Percentiles rank a stretch among this genome's conserved stretches.
Conservation (phyloP, 73 alveolate genomes). For the Breviolum minutum region DNA sequence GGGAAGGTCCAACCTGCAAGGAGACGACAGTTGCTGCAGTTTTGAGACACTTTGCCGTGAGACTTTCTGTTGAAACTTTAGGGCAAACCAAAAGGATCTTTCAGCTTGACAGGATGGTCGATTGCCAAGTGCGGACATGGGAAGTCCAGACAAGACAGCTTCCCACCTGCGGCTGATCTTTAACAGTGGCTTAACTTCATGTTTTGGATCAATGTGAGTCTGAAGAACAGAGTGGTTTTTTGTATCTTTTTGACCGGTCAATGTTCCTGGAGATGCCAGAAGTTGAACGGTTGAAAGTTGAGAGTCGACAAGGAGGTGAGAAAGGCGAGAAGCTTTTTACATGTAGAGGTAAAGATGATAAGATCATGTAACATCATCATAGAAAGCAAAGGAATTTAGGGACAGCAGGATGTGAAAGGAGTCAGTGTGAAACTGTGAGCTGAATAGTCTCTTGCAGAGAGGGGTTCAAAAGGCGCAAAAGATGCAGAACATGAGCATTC, state of each 20-base stretch:
- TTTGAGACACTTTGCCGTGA: neutral
- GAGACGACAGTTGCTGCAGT: neutral
- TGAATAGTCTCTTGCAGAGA: neutral
- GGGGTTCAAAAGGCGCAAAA: neutral
- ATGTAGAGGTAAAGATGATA: too few relatives aligned
- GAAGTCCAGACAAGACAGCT: conserved; percentile 94
- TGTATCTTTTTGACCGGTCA: too few relatives aligned
- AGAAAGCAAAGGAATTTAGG: neutral
- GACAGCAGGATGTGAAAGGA: neutral
- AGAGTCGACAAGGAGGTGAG: too few relatives aligned
- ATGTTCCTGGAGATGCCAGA: neutral
- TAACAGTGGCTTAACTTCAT: conserved; percentile 34
- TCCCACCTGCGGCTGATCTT: conserved; percentile 83
- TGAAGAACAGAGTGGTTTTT: too few relatives aligned
- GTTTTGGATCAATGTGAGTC: neutral
- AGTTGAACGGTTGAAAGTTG: neutral
- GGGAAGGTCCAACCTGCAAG: conserved; percentile 95
- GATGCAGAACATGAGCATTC: too few relatives aligned
- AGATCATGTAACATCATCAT: too few relatives aligned
- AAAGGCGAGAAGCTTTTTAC: too few relatives aligned
- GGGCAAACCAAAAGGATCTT: neutral
- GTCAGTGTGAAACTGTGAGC: neutral
- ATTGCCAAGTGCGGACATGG: conserved; percentile 95
- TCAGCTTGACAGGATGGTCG: conserved; percentile 62
- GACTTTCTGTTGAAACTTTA: neutral